These are phyloP conservation scores for Elsinoe australis DNA, from an alignment of 2,329 filamentous ascomycete genomes.

Conservation along the genomic window DNA sequence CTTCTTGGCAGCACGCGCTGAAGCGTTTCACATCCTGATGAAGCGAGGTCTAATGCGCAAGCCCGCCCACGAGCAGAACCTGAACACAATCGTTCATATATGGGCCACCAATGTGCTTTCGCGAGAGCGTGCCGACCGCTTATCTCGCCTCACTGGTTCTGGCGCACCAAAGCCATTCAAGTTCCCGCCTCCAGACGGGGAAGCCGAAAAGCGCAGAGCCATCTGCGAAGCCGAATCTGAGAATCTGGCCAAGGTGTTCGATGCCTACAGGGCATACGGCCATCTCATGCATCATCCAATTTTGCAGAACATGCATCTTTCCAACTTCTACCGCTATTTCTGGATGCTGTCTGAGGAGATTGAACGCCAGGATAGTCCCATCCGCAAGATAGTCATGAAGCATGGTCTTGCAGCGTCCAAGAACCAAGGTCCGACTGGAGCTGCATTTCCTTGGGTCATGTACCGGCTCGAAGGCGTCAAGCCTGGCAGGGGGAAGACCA, in stretches of 20 bases:
- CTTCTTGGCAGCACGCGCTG: conserved; percentile 2
- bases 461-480: conserved; percentile 4
- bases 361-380: conserved; percentile 3
- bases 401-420: conserved; percentile 2
- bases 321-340: conserved; percentile 14
- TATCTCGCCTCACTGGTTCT: neutral
- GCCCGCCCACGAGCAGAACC: conserved; percentile 8
- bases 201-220: conserved; percentile 7
- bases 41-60: conserved; percentile 6
- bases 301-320: conserved; percentile 11
- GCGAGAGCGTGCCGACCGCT: conserved; percentile 1
- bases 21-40: neutral
- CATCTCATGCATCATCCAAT: conserved; percentile 12
- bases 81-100: conserved; percentile 4
- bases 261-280: neutral
- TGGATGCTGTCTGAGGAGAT: conserved; percentile 13
- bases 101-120: conserved; percentile 7
- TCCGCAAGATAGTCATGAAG: conserved; percentile 2
- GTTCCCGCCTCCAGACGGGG: conserved; percentile 3
- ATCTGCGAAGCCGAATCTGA: conserved; percentile 6
- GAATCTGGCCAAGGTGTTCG: conserved; percentile 11
- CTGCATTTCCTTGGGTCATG: conserved; percentile 9
- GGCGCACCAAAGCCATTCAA: conserved; percentile 10
- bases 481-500: conserved; percentile 3
- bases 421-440: conserved; percentile 9